Base-by-base conservation (phyloP, 441 rosid genomes). In the California macrophylla region DNA sequence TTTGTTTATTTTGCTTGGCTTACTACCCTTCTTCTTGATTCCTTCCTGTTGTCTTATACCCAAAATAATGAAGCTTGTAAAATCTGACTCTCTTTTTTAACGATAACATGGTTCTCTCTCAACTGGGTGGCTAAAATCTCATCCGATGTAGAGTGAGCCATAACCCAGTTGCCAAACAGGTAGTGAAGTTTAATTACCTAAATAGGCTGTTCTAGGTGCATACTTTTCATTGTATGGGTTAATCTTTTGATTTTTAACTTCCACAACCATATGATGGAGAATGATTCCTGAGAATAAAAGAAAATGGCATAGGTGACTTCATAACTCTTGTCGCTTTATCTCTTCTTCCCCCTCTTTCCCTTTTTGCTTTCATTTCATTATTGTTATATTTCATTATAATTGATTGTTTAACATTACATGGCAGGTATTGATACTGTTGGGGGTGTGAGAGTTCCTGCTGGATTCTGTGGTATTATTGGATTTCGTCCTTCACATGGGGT, bases 371-470 rank as follows among this genome's bases (percentile, higher is more conserved):
- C 34, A 1, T 42, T 64, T 32, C 16, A n/a, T 40, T 64, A 8
- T 73, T 73, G 13, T 47, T 56, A 50, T 58, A 2, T 30, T 13
- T 24, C 42, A 50, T 61, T 54, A 7, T 20, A 60, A 66, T 54
- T 73, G 36, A 66, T 52, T 58, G 29, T 25, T 68, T 16, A 30
- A 34, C 56, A 74, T 62, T 74, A 69, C 70, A 42, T 80, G 82
- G 69, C 89, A 92, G 99, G 98, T 80, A 54, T 86, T 54, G 99
- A 94, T 73, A 79, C 96, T 21, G 80, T 89, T 73, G 99, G 99
- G 24, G 99, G 96, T 54, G 89, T 92, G 72, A 89, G 99, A 81
- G 82, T 94, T 69, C 97, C 99, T 62, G 92, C 98, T 40, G 89
- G 82, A 60, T 94, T 78, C 74, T 94, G 98, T 80, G 90, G 97